A percentile compares a stretch with the other conserved stretches of the same genome.
Evolutionary conservation across 768 basidiomycete genomes (phyloP).

Genomic region (Naematelia aurantialba): DNA sequence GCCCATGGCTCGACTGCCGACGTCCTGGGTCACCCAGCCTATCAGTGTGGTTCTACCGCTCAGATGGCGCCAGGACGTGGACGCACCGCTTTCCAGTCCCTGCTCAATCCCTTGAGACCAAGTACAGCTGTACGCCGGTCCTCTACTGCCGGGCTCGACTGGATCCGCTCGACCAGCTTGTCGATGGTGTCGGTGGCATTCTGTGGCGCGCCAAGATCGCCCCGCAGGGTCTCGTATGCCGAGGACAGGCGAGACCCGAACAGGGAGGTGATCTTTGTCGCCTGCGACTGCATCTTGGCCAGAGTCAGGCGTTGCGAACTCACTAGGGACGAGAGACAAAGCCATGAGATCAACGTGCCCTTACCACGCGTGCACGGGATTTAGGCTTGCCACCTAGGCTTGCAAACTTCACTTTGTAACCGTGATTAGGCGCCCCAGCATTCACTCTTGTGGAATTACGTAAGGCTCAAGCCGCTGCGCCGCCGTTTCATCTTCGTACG

Average conservation of each 20-base stretch:
- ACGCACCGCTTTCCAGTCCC: conserved; percentile 72
- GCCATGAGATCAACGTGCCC: too few species aligned
- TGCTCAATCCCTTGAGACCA: conserved; percentile 82
- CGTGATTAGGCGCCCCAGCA: background rate
- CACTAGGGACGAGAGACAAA: too few species aligned
- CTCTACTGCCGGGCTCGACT: conserved; percentile 80
- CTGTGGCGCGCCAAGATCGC: conserved; percentile 60
- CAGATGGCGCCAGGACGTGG: background rate
- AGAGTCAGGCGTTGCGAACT: background rate
- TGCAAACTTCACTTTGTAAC: too few species aligned
- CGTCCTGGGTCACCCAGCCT: conserved; percentile 55
- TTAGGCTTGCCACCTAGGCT: background rate
- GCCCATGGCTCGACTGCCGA: conserved; percentile 70
- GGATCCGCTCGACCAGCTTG: conserved; percentile 80
- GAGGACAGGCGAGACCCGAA: conserved; percentile 44
- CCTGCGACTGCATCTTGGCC: conserved; percentile 4
- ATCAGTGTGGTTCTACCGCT: background rate
- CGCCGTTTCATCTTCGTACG: background rate
- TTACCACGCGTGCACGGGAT: too few species aligned
- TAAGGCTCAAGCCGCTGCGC: background rate
- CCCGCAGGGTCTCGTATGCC: conserved; percentile 49
- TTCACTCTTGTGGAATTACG: background rate
- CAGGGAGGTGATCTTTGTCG: conserved; percentile 35
- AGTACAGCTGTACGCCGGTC: conserved; percentile 92
- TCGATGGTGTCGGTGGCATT: conserved; percentile 79